Percentiles rank a stretch among this genome's conserved stretches.
Evolutionary conservation across 1,139 yeast genomes (phyloP).

Genomic region (Pichia sp.): DNA sequence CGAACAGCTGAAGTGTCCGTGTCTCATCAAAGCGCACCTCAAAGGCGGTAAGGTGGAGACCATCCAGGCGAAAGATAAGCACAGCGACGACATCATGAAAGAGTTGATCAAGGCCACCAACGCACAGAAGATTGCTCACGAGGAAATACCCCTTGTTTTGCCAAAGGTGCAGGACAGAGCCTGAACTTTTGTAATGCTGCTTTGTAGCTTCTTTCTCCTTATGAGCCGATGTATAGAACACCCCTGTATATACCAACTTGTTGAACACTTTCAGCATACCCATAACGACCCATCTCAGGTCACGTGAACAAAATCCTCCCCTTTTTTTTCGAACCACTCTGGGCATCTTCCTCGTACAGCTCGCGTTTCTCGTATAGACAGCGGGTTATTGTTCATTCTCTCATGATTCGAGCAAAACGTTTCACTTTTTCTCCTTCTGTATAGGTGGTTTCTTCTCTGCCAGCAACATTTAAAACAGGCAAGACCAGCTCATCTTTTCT

Average conservation of each 20-base stretch:
- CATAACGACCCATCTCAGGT: not conserved
- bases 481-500: not conserved
- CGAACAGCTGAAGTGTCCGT: conserved; percentile 43
- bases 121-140: conserved; percentile 34
- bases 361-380: conserved; percentile 1
- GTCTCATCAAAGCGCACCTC: conserved; percentile 33
- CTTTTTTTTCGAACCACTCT: not conserved
- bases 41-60: conserved; percentile 34
- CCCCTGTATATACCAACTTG: not conserved
- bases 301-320: not conserved
- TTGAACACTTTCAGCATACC: not conserved
- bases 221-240: not conserved
- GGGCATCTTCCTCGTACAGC: not conserved
- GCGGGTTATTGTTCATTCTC: not conserved
- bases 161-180: conserved; percentile 3
- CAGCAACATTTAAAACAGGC: not conserved
- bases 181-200: not conserved
- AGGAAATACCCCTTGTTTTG: conserved; percentile 26
- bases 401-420: conserved; percentile 7
- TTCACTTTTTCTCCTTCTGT: conserved; percentile 1
- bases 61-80: conserved; percentile 38
- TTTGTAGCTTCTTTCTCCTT: no score
- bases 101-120: conserved; percentile 35
- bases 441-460: not conserved
- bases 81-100: conserved; percentile 37